Base-by-base conservation (phyloP, 2,329 filamentous ascomycete species). In the Aquanectria penicillioides region DNA sequence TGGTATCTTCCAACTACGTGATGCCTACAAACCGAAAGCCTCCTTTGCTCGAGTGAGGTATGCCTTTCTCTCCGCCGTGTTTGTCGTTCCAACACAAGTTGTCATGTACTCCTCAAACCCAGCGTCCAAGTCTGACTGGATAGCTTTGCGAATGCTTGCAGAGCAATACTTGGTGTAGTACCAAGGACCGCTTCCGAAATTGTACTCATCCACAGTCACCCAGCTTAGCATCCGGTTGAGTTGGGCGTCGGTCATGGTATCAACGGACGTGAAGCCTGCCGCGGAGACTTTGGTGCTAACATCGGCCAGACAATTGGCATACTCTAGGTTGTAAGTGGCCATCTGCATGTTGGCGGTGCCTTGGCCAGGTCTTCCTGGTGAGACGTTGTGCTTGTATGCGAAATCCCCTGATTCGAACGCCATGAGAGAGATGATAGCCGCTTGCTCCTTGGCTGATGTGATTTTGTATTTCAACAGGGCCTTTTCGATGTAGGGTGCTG, bases 371-470 rank as follows among this genome's bases (percentile, higher is more conserved):
- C 77, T 70, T n/a, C 81, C 83, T 62, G 79, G 77, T 28, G 50
- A 64, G 67, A 87, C 79, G 76, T 93, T 92, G 73, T 81, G 83
- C 75, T 89, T 91, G 82, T 86, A 94, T 68, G 84, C 81, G 77
- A 94, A 91, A 62, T 88, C 82, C 18, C 56, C 86, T 2, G 85
- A 87, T 78, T 96, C 93, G 71, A 88, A 88, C 10, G 89, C 85
- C 78, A 92, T 89, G 69, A 93, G 80, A 11, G 88, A 81, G 37
- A 95, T 71, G 13, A 94, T 74, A 18, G 88, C 91, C 6, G 91
- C 91, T 15, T 43, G 40, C 71, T 90, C 87, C 66, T 90, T 85
- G 18, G 18, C 77, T 75, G 28, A 74, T 73, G 43, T 76, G 66
- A 93, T 78, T 3, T 73, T 64, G 79, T 92, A 89, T 10, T 80